Percentiles rank a stretch among this genome's conserved stretches.
These are phyloP conservation scores for Oemleria cerasiformis DNA, from an alignment of 306 rosid genomes.

Conservation along the genomic window DNA sequence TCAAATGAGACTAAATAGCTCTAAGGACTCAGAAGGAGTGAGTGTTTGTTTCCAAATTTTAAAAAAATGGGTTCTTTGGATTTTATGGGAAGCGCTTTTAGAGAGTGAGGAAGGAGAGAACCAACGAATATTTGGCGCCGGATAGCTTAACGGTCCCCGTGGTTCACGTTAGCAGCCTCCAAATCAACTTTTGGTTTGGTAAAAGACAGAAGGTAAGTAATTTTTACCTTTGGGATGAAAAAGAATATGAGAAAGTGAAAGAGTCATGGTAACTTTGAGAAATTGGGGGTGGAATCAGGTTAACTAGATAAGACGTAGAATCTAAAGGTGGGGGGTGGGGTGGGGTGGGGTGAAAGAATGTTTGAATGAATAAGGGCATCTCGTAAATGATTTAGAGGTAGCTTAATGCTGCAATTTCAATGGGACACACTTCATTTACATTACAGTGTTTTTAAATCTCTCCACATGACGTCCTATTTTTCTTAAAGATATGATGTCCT, in stretches of 20 bases:
- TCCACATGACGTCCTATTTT: too few species aligned
- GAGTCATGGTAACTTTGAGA: slow-evolving; percentile 2
- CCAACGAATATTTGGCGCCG: slow-evolving; percentile 53
- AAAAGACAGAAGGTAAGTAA: background rate
- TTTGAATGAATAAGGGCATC: slow-evolving; percentile 39
- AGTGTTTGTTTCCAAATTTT: slow-evolving; percentile 12
- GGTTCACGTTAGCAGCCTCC: slow-evolving; percentile 38
- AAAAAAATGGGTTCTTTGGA: slow-evolving; percentile 40
- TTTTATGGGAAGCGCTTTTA: slow-evolving; percentile 27
- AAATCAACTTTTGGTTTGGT: slow-evolving; percentile 18
- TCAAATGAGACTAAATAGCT: slow-evolving; percentile 18
- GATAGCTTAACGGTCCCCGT: slow-evolving; percentile 52
- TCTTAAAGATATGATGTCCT: too few species aligned
- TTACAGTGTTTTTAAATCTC: too few species aligned
- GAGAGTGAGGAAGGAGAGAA: slow-evolving; percentile 22
- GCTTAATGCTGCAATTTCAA: slow-evolving; percentile 8
- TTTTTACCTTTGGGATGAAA: slow-evolving; percentile 1
- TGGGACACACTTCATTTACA: background rate
- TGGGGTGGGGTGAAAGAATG: slow-evolving; percentile 22
- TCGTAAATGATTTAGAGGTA: background rate
- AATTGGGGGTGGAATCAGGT: slow-evolving; percentile 18
- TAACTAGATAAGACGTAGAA: slow-evolving; percentile 13
- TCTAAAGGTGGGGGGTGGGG: slow-evolving; percentile 3
- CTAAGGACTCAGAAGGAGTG: background rate
- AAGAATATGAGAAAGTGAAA: slow-evolving; percentile 3